Conservation (phyloP, 2,329 filamentous ascomycete species). For the Aspergillus ochraceoroseus region DNA sequence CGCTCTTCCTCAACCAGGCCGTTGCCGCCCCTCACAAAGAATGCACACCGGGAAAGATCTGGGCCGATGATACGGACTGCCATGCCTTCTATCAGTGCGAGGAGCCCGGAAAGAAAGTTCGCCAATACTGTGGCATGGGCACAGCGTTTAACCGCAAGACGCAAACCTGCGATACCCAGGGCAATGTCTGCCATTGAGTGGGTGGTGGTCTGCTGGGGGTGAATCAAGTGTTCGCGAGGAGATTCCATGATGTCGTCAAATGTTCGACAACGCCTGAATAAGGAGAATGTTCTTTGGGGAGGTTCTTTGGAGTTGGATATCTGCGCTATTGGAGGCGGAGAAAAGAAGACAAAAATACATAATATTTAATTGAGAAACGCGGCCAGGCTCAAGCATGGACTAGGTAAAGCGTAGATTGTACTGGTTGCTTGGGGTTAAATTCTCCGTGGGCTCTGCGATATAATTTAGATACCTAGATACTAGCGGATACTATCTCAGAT, state of each 20-base stretch:
- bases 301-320: neutral
- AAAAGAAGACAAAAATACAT: too few species aligned
- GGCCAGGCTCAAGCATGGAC: too few species aligned
- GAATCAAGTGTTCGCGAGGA: neutral
- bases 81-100: constrained; percentile 3
- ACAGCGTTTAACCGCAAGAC: constrained; percentile 1
- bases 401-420: too few species aligned
- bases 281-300: neutral
- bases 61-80: neutral
- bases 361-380: too few species aligned
- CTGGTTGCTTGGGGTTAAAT: too few species aligned
- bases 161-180: constrained; percentile 1
- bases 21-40: neutral
- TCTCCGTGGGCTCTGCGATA: too few species aligned
- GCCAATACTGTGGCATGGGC: constrained; percentile 1
- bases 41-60: constrained; percentile 4
- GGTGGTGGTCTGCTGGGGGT: neutral
- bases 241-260: too few species aligned
- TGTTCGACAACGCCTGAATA: neutral
- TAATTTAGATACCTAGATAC: too few species aligned
- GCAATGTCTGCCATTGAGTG: constrained; percentile 1
- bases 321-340: neutral
- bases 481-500: too few species aligned
- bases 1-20: constrained; percentile 2
- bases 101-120: neutral